These are phyloP conservation scores for Lipomyces yarrowii DNA, from an alignment of 1,139 yeast genomes.

Conservation along the genomic window DNA sequence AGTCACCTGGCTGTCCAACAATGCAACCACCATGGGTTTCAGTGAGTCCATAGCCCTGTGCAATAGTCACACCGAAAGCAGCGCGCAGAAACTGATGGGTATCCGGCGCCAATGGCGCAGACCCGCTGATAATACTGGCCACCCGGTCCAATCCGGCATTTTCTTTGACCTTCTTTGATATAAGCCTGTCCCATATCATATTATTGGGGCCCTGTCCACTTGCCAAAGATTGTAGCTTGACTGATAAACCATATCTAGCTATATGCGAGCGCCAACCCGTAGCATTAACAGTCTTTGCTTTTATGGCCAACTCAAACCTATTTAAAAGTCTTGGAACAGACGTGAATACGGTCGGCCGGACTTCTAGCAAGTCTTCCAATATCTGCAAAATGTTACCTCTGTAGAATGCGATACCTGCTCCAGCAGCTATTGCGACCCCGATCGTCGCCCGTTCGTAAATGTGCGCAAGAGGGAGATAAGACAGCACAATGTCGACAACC, in stretches of 20 bases:
- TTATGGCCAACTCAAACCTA: conserved; percentile 59
- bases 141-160: conserved; percentile 47
- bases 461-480: conserved; percentile 71
- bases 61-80: conserved; percentile 59
- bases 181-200: conserved; percentile 52
- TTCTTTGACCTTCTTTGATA: conserved; percentile 54
- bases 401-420: conserved; percentile 51
- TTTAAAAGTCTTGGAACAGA: conserved; percentile 71
- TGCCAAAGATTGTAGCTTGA: conserved; percentile 44
- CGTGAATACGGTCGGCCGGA: conserved; percentile 56
- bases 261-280: conserved; percentile 43
- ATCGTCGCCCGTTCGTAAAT: conserved; percentile 56
- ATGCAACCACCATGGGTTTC: conserved; percentile 80
- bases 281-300: conserved; percentile 45
- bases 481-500: conserved; percentile 35
- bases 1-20: conserved; percentile 51
- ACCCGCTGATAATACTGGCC: conserved; percentile 54
- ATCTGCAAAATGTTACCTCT: conserved; percentile 46
- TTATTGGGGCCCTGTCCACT: conserved; percentile 46
- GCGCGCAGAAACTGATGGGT: conserved; percentile 64
- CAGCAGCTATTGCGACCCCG: conserved; percentile 35
- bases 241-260: conserved; percentile 46
- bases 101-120: conserved; percentile 72
- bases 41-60: conserved; percentile 91
- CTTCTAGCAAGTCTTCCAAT: conserved; percentile 57